Evolutionary conservation across 306 rosid species (phyloP).

Genomic region (Sechiopsis laciniata): DNA sequence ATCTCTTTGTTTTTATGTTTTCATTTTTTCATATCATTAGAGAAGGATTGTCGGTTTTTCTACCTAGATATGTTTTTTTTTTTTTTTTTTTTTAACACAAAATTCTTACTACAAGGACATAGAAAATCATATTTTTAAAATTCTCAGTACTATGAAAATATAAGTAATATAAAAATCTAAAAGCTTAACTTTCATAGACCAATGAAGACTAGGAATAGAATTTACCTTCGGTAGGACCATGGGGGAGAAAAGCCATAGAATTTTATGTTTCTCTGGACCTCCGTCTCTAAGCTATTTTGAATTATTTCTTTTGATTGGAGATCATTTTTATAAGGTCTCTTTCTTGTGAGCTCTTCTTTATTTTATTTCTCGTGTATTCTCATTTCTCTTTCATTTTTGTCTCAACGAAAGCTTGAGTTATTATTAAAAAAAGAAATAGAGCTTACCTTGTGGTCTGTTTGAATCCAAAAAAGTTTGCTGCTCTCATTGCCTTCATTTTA

Average conservation of each 20-base stretch:
- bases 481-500: neutral
- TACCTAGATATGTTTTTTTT: neutral
- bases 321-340: no score
- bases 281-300: no score
- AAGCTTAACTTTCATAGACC: neutral
- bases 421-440: neutral
- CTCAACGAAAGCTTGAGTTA: no score
- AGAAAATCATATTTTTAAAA: neutral
- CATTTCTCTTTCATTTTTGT: no score
- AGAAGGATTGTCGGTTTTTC: neutral
- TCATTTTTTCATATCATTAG: neutral
- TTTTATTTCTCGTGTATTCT: no score
- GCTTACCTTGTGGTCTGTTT: neutral
- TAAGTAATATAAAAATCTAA: neutral
- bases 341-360: no score
- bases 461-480: neutral
- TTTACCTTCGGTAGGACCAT: no score
- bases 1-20: neutral
- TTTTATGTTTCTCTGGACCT: no score
- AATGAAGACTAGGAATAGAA: neutral
- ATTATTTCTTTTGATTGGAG: no score
- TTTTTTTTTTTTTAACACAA: neutral
- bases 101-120: neutral
- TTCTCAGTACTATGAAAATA: neutral
- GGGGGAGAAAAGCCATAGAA: no score